These are phyloP conservation scores for Colletotrichum sp. DNA, from an alignment of 2,329 filamentous ascomycete genomes.

Conservation along the genomic window DNA sequence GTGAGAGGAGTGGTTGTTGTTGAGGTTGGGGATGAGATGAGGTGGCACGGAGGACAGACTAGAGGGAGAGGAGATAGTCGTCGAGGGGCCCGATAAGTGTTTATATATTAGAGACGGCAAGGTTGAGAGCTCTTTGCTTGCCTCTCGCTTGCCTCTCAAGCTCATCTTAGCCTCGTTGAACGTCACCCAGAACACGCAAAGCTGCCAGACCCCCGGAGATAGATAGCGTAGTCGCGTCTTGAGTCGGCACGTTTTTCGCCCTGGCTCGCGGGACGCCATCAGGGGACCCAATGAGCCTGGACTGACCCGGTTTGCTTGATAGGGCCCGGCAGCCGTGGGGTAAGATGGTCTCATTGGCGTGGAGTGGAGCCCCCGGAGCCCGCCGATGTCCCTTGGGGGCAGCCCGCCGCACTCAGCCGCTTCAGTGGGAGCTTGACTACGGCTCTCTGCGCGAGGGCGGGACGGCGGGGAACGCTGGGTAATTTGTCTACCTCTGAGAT, in stretches of 20 bases:
- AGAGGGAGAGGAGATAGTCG: neutral
- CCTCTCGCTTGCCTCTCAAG: neutral
- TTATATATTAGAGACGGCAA: conserved; percentile 4
- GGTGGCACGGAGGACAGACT: neutral
- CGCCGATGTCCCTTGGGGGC: conserved; percentile 30
- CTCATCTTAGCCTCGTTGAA: conserved; percentile 4
- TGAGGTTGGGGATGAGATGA: neutral
- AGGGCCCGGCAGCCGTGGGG: conserved; percentile 16
- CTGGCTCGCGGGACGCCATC: neutral
- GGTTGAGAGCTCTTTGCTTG: conserved; percentile 4
- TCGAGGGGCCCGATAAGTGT: neutral
- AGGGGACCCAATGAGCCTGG: conserved; percentile 2
- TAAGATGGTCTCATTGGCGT: conserved; percentile 20
- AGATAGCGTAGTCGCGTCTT: conserved; percentile 16
- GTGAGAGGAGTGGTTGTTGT: neutral
- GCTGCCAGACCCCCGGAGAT: conserved; percentile 7
- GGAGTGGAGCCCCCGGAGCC: conserved; percentile 28
- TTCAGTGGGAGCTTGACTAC: neutral
- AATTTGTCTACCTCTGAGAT: neutral
- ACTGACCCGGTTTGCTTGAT: conserved; percentile 17
- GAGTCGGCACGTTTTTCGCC: neutral
- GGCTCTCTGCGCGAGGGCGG: conserved; percentile 8
- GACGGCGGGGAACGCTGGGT: neutral
- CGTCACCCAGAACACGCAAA: neutral
- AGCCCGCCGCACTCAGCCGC: conserved; percentile 18